These are phyloP conservation scores for Pythium biforme DNA, from an alignment of 352 stramenopile genomes.

Conservation along the genomic window DNA sequence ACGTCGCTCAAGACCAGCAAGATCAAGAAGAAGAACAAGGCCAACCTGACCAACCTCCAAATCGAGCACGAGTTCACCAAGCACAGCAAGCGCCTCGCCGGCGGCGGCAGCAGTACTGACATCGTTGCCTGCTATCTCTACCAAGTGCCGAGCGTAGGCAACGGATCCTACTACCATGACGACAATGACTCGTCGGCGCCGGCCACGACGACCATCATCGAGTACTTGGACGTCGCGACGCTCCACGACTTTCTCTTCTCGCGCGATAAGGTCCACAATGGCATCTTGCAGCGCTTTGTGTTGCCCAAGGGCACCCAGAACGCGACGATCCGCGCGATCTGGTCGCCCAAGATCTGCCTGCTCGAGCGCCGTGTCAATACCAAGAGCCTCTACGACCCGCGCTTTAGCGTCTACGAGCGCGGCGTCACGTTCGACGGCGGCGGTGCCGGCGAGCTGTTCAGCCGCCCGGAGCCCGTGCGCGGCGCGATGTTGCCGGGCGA, in stretches of 20 bases:
- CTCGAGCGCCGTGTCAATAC: slow-evolving; percentile 91
- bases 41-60: slow-evolving; percentile 88
- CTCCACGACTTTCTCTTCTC: slow-evolving; percentile 94
- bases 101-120: slow-evolving; percentile 45
- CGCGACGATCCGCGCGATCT: slow-evolving; percentile 90
- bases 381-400: slow-evolving; percentile 87
- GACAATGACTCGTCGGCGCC: neutral
- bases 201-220: slow-evolving; percentile 64
- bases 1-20: slow-evolving; percentile 78
- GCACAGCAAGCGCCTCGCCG: slow-evolving; percentile 36
- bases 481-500: slow-evolving; percentile 88
- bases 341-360: slow-evolving; percentile 95
- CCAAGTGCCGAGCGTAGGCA: slow-evolving; percentile 14
- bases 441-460: slow-evolving; percentile 76
- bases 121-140: slow-evolving; percentile 93
- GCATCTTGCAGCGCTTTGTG: slow-evolving; percentile 94
- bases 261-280: slow-evolving; percentile 86
- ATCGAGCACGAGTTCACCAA: slow-evolving; percentile 95
- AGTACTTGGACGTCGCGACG: slow-evolving; percentile 89
- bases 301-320: slow-evolving; percentile 91
- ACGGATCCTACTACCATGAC: neutral
- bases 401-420: slow-evolving; percentile 93
- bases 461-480: slow-evolving; percentile 82
- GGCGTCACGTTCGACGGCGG: slow-evolving; percentile 93
- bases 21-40: slow-evolving; percentile 92